phyloP scores from a whole-genome alignment of 2,329 filamentous ascomycete genomes.

The Fusarium concolor region DNA sequence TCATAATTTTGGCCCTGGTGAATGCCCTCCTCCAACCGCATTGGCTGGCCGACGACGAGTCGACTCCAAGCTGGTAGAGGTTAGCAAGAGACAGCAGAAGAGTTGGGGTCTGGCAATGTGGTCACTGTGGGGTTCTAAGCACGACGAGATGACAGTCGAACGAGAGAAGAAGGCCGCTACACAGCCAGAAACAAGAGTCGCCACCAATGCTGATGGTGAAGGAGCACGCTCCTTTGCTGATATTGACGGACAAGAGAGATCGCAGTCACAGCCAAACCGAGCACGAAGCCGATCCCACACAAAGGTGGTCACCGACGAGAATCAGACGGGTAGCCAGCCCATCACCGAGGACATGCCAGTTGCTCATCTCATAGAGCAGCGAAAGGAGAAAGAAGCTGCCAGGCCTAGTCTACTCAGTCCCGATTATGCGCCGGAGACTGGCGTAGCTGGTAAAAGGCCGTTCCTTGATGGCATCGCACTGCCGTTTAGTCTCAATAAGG shows the following conservation, averaged over 20 bases:
- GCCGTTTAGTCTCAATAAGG: conserved; percentile 75
- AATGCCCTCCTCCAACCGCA: conserved; percentile 85
- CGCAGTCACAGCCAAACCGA: conserved; percentile 40
- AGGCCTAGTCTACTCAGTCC: conserved; percentile 59
- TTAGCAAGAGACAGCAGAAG: conserved; percentile 67
- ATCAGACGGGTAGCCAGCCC: conserved; percentile 56
- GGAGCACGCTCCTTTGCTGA: conserved; percentile 58
- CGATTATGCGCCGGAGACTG: conserved; percentile 59
- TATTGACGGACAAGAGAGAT: conserved; percentile 53
- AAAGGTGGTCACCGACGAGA: conserved; percentile 63
- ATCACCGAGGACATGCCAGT: conserved; percentile 57
- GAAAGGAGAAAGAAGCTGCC: conserved; percentile 54
- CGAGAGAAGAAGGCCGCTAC: conserved; percentile 65
- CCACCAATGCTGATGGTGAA: conserved; percentile 56
- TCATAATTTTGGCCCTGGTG: conserved; percentile 75
- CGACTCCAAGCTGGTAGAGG: conserved; percentile 54
- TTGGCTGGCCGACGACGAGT: conserved; percentile 76
- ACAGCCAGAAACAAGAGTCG: conserved; percentile 47
- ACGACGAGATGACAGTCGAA: conserved; percentile 80
- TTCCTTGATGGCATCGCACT: conserved; percentile 76
- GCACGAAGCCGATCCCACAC: conserved; percentile 57
- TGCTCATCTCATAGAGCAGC: conserved; percentile 56
- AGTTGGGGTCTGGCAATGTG: conserved; percentile 85
- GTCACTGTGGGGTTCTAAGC: conserved; percentile 88
- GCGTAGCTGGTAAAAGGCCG: conserved; percentile 70